phyloP scores from a whole-genome alignment of 306 rosid genomes.

The Ormosia semicastrata region DNA sequence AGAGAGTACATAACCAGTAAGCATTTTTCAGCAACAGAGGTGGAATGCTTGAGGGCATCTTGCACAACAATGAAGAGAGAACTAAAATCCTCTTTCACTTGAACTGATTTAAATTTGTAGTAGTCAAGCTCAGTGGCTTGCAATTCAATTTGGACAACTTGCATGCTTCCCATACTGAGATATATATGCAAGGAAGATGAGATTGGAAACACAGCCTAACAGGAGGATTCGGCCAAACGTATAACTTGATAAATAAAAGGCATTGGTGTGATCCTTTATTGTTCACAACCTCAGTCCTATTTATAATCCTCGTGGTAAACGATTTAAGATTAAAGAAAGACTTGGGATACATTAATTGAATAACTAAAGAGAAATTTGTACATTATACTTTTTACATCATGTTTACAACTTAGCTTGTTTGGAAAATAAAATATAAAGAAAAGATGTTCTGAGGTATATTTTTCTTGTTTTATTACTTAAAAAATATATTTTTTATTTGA shows the following conservation, averaged over 20 bases:
- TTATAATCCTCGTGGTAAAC: neutral
- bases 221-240: neutral
- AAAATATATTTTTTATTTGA: too few species aligned
- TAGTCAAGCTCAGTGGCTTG: neutral
- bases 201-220: neutral
- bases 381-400: too few species aligned
- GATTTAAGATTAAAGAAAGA: neutral
- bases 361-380: too few species aligned
- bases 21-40: neutral
- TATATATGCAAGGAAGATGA: neutral
- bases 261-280: neutral
- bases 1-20: neutral
- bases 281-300: neutral
- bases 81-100: neutral
- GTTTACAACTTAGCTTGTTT: too few species aligned
- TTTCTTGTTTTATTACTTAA: too few species aligned
- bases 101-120: neutral
- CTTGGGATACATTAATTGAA: too few species aligned
- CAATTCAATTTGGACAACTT: neutral
- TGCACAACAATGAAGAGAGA: neutral
- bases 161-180: neutral
- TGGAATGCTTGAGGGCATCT: neutral
- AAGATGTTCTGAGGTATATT: too few species aligned
- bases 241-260: neutral
- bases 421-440: too few species aligned